Conservation (phyloP, 495 filamentous ascomycete genomes). For the Penicillium diatomitis region DNA sequence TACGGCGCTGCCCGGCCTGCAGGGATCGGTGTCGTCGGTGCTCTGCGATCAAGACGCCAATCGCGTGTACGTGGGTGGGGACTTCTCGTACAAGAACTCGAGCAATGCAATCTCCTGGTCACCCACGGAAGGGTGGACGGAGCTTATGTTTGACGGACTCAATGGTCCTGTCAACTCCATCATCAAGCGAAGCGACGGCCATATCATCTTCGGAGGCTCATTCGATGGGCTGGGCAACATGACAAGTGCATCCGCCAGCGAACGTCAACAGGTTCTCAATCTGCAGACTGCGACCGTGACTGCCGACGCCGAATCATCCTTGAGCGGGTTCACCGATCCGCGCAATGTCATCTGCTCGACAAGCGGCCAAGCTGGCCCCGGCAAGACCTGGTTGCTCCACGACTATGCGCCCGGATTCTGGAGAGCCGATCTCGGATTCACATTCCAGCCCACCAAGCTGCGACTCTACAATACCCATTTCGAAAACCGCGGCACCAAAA, state of each 20-base stretch:
- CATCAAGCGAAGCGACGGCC: conserved; percentile 62
- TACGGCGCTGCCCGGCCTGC: conserved; percentile 65
- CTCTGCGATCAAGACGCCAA: conserved; percentile 76
- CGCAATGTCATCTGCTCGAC: conserved; percentile 79
- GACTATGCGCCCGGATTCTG: conserved; percentile 77
- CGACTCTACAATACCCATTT: conserved; percentile 84
- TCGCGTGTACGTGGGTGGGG: conserved; percentile 84
- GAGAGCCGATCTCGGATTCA: conserved; percentile 73
- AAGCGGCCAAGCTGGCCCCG: conserved; percentile 49
- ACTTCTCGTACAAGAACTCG: conserved; percentile 67
- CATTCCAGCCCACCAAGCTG: conserved; percentile 75
- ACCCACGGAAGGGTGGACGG: conserved; percentile 59
- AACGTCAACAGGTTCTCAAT: conserved; percentile 63
- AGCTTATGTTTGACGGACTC: conserved; percentile 85
- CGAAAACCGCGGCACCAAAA: conserved; percentile 77
- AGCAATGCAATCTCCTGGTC: conserved; percentile 87
- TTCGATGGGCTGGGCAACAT: conserved; percentile 88
- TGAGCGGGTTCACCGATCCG: conserved; percentile 64
- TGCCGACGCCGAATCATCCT: conserved; percentile 48
- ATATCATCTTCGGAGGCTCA: conserved; percentile 85
- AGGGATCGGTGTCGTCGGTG: conserved; percentile 69
- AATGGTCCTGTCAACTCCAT: conserved; percentile 91
- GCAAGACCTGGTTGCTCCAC: conserved; percentile 74
- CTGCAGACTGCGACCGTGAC: conserved; percentile 67
- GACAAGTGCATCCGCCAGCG: conserved; percentile 37